phyloP scores from a whole-genome alignment of 805 yeast genomes.

The Blastobotrys terrestris region DNA sequence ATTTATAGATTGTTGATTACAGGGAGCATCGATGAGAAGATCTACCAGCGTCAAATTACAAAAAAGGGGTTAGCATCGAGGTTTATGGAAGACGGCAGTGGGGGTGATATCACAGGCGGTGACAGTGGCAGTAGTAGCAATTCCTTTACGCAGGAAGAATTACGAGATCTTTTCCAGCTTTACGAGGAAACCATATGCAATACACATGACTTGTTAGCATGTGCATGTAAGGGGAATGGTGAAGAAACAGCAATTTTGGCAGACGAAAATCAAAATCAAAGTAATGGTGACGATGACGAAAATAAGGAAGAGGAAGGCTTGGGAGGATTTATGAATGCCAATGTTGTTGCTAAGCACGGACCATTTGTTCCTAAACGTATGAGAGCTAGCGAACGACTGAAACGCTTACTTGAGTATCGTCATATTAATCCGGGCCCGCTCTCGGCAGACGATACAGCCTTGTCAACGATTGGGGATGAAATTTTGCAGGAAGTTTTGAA shows the following conservation, averaged over 20 bases:
- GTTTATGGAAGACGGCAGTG: slow-evolving; percentile 41
- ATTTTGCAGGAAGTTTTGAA: slow-evolving; percentile 24
- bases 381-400: slow-evolving; percentile 42
- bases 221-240: slow-evolving; percentile 43
- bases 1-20: slow-evolving; percentile 80
- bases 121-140: slow-evolving; percentile 35
- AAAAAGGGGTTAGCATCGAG: slow-evolving; percentile 73
- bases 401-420: slow-evolving; percentile 54
- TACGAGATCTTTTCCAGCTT: slow-evolving; percentile 69
- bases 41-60: slow-evolving; percentile 83
- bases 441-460: not conserved
- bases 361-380: slow-evolving; percentile 21
- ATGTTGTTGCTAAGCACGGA: slow-evolving; percentile 33
- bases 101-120: slow-evolving; percentile 17
- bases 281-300: slow-evolving; percentile 24
- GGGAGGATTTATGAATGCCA: slow-evolving; percentile 52
- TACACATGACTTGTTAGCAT: slow-evolving; percentile 34
- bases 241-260: slow-evolving; percentile 20
- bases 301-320: slow-evolving; percentile 17
- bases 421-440: slow-evolving; percentile 49
- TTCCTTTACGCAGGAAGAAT: slow-evolving; percentile 60
- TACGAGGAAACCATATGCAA: slow-evolving; percentile 23
- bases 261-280: slow-evolving; percentile 10
- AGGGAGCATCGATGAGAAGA: slow-evolving; percentile 91
- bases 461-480: slow-evolving; percentile 2